Base-by-base conservation (phyloP, 345 rosid species). In the Adansonia digitata region DNA sequence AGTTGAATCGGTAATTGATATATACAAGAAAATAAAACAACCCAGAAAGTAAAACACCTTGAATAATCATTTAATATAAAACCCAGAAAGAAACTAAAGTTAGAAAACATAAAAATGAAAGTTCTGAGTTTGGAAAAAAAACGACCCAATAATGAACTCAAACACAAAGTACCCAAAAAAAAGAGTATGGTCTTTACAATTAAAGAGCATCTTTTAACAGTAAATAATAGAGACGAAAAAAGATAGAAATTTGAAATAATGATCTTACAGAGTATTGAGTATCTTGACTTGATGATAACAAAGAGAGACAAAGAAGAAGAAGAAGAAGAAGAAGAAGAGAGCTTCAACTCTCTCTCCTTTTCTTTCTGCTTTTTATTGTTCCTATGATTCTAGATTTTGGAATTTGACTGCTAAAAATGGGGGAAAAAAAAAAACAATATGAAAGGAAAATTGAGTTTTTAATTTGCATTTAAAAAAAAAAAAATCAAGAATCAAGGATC, bases 251-350 rank as follows among this genome's bases (percentile, higher is more conserved):
- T 17, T 45, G 39, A 68, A 46, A 46, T 14, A 15, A 17, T 1
- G 72, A 29, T 68, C 72, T 68, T 68, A 68, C 56, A 68, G 56
- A 27, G 72, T 46, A 27, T 68, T 65, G 56, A 40, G 56, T 46
- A 1, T 27, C 46, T 63, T 63, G 48, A 37, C n/a, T 26, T 27
- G 40, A 68, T 27, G 40, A 68, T 46, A 68, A 27, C 56, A 68
- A 9, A 27, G 71, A 45, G n/a, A n/a, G n/a, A n/a, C n/a, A n/a
- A n/a, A n/a, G n/a, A n/a, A n/a, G n/a, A n/a, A n/a, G n/a, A n/a
- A n/a, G n/a, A n/a, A n/a, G n/a, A n/a, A n/a, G n/a, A n/a, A n/a
- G n/a, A n/a, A n/a, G n/a, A n/a, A n/a, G n/a, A n/a, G n/a, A n/a
- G n/a, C n/a, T n/a, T n/a, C n/a, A n/a, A n/a, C n/a, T 22, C 45